phyloP scores from a whole-genome alignment of 345 rosid genomes.

The Moricandia moricandioides region DNA sequence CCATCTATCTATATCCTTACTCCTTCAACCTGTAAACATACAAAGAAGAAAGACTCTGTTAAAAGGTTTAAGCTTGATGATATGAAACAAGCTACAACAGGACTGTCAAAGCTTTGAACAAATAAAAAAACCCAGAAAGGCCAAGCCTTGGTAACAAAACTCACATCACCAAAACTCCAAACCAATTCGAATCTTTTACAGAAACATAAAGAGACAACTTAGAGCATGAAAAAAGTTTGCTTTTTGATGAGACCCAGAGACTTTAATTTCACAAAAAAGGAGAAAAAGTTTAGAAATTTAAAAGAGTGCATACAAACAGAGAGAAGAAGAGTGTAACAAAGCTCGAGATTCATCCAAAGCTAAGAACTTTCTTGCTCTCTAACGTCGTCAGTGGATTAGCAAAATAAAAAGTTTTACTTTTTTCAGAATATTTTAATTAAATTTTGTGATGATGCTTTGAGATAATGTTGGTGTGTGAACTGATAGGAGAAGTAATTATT shows the following conservation, averaged over 20 bases:
- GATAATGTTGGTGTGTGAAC: conserved; percentile 23
- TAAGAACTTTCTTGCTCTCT: conserved; percentile 9
- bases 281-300: background rate
- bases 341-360: conserved; percentile 36
- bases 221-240: background rate
- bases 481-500: conserved; percentile 11
- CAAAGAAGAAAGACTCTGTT: background rate
- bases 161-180: conserved; percentile 3
- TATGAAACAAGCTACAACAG: background rate
- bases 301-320: background rate
- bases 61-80: background rate
- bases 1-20: conserved; percentile 47
- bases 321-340: conserved; percentile 29
- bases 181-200: conserved; percentile 21
- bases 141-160: conserved; percentile 7
- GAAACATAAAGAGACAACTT: background rate
- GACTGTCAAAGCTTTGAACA: background rate
- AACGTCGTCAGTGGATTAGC: background rate
- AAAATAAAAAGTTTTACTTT: background rate
- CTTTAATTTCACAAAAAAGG: background rate
- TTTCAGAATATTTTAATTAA: background rate
- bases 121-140: conserved; percentile 2
- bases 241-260: conserved; percentile 28
- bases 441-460: background rate
- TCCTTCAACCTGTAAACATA: conserved; percentile 17